Conservation (phyloP, 2,329 filamentous ascomycete species). For the Thelonectria olida region DNA sequence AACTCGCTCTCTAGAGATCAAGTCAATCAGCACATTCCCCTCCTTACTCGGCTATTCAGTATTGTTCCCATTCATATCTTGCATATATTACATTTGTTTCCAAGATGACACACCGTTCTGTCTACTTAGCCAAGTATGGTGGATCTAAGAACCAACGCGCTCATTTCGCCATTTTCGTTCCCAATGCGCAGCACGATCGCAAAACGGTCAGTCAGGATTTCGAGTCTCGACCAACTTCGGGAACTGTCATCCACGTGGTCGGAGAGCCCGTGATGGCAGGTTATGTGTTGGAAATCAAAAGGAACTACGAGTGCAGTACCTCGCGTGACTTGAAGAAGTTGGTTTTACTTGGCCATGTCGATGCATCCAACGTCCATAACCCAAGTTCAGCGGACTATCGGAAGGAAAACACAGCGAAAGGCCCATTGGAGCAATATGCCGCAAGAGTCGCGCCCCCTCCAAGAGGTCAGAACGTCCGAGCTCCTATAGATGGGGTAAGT, state of each 20-base stretch:
- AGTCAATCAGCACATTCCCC: too few relatives aligned
- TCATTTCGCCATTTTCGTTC: neutral
- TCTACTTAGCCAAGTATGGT: neutral
- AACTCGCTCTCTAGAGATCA: too few relatives aligned
- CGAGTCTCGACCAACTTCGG: neutral
- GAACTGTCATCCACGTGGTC: neutral
- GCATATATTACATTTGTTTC: too few relatives aligned
- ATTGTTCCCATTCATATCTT: too few relatives aligned
- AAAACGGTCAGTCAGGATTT: neutral
- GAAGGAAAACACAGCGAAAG: too few relatives aligned
- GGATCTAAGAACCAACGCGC: neutral
- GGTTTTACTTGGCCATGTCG: neutral
- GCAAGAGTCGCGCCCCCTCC: neutral
- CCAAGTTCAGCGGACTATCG: neutral
- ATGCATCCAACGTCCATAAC: neutral
- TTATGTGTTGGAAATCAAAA: neutral
- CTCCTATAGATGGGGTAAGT: neutral
- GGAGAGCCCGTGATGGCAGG: neutral
- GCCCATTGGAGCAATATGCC: neutral
- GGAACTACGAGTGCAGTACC: neutral
- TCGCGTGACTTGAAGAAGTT: neutral
- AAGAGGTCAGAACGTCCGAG: neutral
- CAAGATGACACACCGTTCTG: neutral
- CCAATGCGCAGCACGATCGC: neutral
- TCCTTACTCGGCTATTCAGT: too few relatives aligned